These are phyloP conservation scores for Yamadazyma spencermartinsiae DNA, from an alignment of 1,139 yeast species.

Conservation along the genomic window DNA sequence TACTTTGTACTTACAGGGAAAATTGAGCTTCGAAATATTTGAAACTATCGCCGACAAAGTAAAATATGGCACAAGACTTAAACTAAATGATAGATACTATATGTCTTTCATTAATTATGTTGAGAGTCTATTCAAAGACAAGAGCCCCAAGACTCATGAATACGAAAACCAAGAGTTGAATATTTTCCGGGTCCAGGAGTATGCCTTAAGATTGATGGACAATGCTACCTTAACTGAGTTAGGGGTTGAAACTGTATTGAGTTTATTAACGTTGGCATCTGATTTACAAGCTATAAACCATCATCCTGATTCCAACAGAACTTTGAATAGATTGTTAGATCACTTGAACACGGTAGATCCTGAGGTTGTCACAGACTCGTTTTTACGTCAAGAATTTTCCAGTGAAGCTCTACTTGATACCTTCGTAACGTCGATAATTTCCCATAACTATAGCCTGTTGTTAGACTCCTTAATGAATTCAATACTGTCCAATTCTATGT, in stretches of 20 bases:
- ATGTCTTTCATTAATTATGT: slow-evolving; percentile 24
- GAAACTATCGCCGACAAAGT: slow-evolving; percentile 20
- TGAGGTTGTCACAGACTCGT: slow-evolving; percentile 3
- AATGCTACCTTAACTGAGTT: not conserved
- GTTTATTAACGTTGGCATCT: slow-evolving; percentile 22
- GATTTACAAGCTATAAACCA: slow-evolving; percentile 25
- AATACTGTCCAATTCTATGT: slow-evolving; percentile 9
- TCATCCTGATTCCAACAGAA: not conserved
- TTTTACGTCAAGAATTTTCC: slow-evolving; percentile 11
- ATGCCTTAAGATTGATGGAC: slow-evolving; percentile 5
- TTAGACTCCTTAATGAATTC: slow-evolving; percentile 4
- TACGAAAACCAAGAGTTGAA: slow-evolving; percentile 32
- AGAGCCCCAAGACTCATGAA: slow-evolving; percentile 38
- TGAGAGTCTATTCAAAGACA: slow-evolving; percentile 29
- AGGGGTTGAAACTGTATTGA: slow-evolving; percentile 14
- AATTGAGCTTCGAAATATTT: slow-evolving; percentile 23
- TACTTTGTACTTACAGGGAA: slow-evolving; percentile 16
- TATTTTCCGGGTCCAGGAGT: slow-evolving; percentile 30
- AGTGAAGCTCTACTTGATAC: slow-evolving; percentile 9
- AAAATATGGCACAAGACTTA: not conserved
- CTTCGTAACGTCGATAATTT: slow-evolving; percentile 1
- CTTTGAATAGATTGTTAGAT: slow-evolving; percentile 2
- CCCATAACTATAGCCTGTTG: slow-evolving; percentile 1
- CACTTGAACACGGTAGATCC: slow-evolving; percentile 5
- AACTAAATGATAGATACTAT: slow-evolving; percentile 23